These are phyloP conservation scores for Saccharomyces pastorianus DNA, from an alignment of 1,139 yeast genomes.

Conservation along the genomic window DNA sequence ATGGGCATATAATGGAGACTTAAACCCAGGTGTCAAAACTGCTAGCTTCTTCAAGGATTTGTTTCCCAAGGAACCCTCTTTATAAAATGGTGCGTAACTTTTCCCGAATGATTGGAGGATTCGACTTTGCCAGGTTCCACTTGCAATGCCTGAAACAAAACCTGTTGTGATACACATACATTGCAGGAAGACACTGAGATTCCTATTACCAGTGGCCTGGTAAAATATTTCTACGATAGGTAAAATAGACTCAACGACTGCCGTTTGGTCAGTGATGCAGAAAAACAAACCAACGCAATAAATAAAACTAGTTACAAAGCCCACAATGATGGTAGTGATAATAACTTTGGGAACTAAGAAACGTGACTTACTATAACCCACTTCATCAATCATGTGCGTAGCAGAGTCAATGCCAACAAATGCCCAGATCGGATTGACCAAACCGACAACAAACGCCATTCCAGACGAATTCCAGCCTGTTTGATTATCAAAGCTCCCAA, in stretches of 20 bases:
- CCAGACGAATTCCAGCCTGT: slow-evolving; percentile 51
- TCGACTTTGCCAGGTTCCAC: slow-evolving; percentile 49
- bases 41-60: slow-evolving; percentile 28
- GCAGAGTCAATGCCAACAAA: slow-evolving; percentile 55
- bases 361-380: slow-evolving; percentile 37
- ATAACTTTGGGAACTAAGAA: slow-evolving; percentile 49
- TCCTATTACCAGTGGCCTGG: slow-evolving; percentile 48
- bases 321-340: slow-evolving; percentile 49
- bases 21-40: slow-evolving; percentile 23
- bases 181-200: slow-evolving; percentile 44
- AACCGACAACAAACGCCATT: slow-evolving; percentile 53
- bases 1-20: slow-evolving; percentile 33
- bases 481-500: slow-evolving; percentile 41
- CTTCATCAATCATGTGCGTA: slow-evolving; percentile 55
- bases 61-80: slow-evolving; percentile 5
- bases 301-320: slow-evolving; percentile 38
- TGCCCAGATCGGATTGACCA: slow-evolving; percentile 54
- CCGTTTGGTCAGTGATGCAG: slow-evolving; percentile 44
- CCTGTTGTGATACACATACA: slow-evolving; percentile 39
- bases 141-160: slow-evolving; percentile 39
- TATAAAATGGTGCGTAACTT: slow-evolving; percentile 30
- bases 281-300: slow-evolving; percentile 52
- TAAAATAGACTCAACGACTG: slow-evolving; percentile 38
- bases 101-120: slow-evolving; percentile 47
- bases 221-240: slow-evolving; percentile 55